Percentiles rank a stretch among this genome's conserved stretches.
These are phyloP conservation scores for Chrysoporthe austroafricana DNA, from an alignment of 2,329 filamentous ascomycete genomes.

Conservation along the genomic window DNA sequence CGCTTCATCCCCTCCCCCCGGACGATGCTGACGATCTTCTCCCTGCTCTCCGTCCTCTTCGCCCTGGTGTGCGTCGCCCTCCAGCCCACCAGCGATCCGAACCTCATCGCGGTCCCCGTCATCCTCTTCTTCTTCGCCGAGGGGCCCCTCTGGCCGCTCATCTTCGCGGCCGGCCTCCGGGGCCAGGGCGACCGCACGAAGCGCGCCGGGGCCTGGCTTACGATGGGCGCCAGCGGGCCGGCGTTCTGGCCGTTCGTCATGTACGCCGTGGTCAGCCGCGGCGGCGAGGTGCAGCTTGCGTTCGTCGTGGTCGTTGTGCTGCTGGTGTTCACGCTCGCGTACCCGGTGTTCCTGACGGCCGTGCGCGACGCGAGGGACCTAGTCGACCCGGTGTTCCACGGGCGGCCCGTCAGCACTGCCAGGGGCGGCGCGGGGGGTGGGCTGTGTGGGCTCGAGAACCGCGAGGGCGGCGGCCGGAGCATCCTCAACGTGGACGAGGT, in stretches of 20 bases:
- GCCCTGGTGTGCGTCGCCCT: slow-evolving; percentile 53
- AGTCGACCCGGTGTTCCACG: slow-evolving; percentile 37
- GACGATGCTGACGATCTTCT: slow-evolving; percentile 69
- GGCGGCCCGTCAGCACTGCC: neutral
- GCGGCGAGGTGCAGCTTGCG: slow-evolving; percentile 56
- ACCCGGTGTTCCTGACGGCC: slow-evolving; percentile 53
- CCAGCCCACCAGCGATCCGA: slow-evolving; percentile 45
- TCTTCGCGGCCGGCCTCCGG: slow-evolving; percentile 78
- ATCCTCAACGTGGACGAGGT: slow-evolving; percentile 11
- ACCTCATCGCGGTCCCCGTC: slow-evolving; percentile 62
- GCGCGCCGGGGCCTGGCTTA: slow-evolving; percentile 75
- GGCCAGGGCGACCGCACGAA: slow-evolving; percentile 83
- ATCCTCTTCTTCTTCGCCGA: slow-evolving; percentile 79
- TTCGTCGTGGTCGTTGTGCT: slow-evolving; percentile 66
- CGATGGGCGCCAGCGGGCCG: slow-evolving; percentile 74
- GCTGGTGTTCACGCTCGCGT: slow-evolving; percentile 50
- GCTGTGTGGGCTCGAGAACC: slow-evolving; percentile 10
- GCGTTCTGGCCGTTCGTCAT: slow-evolving; percentile 76
- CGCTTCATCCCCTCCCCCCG: slow-evolving; percentile 65
- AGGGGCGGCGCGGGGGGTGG: slow-evolving; percentile 10
- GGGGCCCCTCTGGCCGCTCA: slow-evolving; percentile 80
- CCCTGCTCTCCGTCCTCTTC: slow-evolving; percentile 63
- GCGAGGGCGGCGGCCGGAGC: slow-evolving; percentile 15
- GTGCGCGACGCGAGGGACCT: slow-evolving; percentile 49
- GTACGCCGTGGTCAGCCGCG: slow-evolving; percentile 60